Percentiles rank a stretch among this genome's conserved stretches.
Evolutionary conservation across 2,329 filamentous ascomycete species (phyloP).

Genomic region (Aspergillus terreus): DNA sequence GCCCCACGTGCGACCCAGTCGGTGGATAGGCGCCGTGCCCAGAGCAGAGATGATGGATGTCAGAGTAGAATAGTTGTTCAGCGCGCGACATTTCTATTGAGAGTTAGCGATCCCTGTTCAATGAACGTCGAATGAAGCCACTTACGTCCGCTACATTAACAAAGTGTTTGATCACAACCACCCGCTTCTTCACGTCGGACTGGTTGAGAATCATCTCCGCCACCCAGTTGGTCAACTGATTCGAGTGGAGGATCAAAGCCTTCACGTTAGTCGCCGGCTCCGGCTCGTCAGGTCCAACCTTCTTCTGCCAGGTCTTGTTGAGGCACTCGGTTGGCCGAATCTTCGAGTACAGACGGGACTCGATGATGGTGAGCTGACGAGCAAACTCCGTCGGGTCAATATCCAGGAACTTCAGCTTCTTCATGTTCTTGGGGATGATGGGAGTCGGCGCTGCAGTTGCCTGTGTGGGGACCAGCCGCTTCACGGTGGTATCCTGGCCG

Average conservation of each 20-base stretch:
- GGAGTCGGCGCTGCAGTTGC: conserved; percentile 78
- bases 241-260: conserved; percentile 92
- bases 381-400: conserved; percentile 96
- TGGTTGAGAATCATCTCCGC: conserved; percentile 98
- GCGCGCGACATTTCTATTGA: conserved; percentile 75
- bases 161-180: conserved; percentile 98
- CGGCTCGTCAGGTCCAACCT: conserved; percentile 64
- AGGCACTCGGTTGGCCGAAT: conserved; percentile 94
- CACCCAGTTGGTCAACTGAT: conserved; percentile 99
- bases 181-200: conserved; percentile 89
- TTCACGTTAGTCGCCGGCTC: conserved; percentile 94
- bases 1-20: conserved; percentile 89
- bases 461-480: conserved; percentile 81
- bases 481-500: conserved; percentile 81
- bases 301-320: conserved; percentile 99
- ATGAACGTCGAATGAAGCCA: neutral
- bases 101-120: conserved; percentile 4
- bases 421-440: conserved; percentile 98
- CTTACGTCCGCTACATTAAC: conserved; percentile 87
- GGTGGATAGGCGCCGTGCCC: conserved; percentile 89
- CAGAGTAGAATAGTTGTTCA: conserved; percentile 97
- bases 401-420: conserved; percentile 96
- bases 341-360: conserved; percentile 90
- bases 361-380: conserved; percentile 94
- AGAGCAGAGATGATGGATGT: conserved; percentile 97